A percentile compares a stretch with the other conserved stretches of the same genome.
Evolutionary conservation across 2,329 filamentous ascomycete species (phyloP).

Genomic region (Trichophyton equinum): DNA sequence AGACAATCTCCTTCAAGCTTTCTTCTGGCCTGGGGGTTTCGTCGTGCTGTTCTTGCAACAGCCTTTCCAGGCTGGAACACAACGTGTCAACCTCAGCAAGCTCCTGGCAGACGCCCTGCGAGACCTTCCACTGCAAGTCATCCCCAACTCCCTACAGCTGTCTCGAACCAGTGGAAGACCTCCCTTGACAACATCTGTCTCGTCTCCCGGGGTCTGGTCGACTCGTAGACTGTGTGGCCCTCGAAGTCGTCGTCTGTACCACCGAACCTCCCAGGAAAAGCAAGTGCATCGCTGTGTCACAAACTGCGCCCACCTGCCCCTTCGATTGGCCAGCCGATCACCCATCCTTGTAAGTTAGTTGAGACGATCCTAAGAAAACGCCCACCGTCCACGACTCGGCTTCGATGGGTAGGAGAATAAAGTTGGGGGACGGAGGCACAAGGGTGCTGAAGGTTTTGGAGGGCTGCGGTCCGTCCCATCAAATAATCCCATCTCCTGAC

Average conservation of each 20-base stretch:
- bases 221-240: background rate
- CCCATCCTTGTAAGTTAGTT: background rate
- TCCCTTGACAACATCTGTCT: background rate
- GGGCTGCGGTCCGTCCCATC: background rate
- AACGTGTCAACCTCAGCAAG: background rate
- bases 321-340: background rate
- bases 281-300: background rate
- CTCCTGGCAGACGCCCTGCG: background rate
- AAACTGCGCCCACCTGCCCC: background rate
- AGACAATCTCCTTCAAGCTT: background rate
- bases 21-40: background rate
- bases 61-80: background rate
- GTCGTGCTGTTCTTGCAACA: background rate
- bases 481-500: background rate
- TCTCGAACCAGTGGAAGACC: background rate
- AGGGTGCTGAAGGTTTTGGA: background rate
- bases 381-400: background rate
- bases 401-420: background rate
- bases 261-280: background rate
- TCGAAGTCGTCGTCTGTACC: background rate
- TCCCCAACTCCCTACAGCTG: background rate
- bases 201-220: background rate
- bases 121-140: background rate
- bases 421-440: background rate
- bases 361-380: constrained; percentile 3